These are phyloP conservation scores for Rossbeevera mucosa DNA, from an alignment of 768 basidiomycete species.

Conservation along the genomic window DNA sequence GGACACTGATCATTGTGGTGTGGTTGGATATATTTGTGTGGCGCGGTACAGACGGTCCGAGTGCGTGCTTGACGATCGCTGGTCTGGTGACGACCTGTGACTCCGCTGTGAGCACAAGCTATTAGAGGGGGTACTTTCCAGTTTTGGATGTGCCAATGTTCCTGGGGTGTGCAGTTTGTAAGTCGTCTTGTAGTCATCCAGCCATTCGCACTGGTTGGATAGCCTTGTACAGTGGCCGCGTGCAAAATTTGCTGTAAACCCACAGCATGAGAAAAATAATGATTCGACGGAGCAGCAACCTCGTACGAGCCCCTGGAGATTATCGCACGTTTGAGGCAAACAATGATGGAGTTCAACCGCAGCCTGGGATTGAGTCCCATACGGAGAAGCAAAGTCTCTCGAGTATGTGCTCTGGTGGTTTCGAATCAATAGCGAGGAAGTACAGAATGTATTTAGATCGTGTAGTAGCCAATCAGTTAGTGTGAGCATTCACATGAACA, in stretches of 20 bases:
- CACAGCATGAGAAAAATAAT: background rate
- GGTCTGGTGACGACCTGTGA: background rate
- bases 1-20: background rate
- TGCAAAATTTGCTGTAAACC: background rate
- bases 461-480: background rate
- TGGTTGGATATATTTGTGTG: background rate
- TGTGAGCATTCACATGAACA: slow-evolving; percentile 21
- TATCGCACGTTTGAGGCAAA: background rate
- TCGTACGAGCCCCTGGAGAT: background rate
- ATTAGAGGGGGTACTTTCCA: background rate
- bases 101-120: background rate
- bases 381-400: background rate
- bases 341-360: background rate
- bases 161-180: background rate
- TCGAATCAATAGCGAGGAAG: background rate
- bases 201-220: background rate
- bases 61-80: background rate
- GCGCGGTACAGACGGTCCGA: slow-evolving; percentile 7
- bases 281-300: background rate
- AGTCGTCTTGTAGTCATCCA: background rate
- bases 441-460: background rate
- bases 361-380: background rate
- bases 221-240: background rate
- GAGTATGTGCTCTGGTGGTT: background rate
- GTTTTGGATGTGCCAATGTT: background rate